Conservation (phyloP, 768 basidiomycete species). For the Leccinum sublutescens region DNA sequence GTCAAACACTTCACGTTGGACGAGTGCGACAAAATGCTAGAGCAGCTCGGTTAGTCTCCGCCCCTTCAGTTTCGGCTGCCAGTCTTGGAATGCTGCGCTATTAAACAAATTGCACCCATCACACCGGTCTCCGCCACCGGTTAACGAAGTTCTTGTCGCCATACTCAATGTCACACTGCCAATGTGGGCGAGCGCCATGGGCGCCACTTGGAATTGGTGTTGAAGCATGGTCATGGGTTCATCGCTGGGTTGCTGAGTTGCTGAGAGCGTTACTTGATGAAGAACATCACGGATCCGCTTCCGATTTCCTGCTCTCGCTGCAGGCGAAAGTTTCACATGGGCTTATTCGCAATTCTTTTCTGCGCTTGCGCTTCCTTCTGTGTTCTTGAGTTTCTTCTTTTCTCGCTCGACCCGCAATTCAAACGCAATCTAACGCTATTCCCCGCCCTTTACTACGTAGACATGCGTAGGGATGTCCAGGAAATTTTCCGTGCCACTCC, state of each 20-base stretch:
- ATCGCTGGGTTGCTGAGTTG: conserved; percentile 37
- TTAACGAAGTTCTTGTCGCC: conserved; percentile 38
- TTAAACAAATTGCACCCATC: conserved; percentile 48
- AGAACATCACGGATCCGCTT: conserved; percentile 34
- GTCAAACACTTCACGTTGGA: conserved; percentile 99
- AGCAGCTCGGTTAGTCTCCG: conserved; percentile 98
- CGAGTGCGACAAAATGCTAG: conserved; percentile 99
- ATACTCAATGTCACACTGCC: conserved; percentile 38
- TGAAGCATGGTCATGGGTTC: conserved; percentile 39
- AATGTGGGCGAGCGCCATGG: conserved; percentile 24
- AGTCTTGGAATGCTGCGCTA: conserved; percentile 38
- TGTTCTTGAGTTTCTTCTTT: conserved; percentile 48
- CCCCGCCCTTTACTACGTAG: conserved; percentile 56
- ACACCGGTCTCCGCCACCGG: conserved; percentile 33
- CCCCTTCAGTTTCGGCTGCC: conserved; percentile 67
- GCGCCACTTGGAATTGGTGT: conserved; percentile 39
- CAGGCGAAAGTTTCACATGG: conserved; percentile 19
- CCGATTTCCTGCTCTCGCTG: conserved; percentile 37
- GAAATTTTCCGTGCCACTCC: conserved; percentile 99
- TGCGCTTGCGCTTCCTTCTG: conserved; percentile 19
- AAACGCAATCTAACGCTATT: conserved; percentile 63
- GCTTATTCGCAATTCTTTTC: conserved; percentile 9
- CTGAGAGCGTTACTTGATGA: conserved; percentile 35
- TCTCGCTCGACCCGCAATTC: conserved; percentile 50
- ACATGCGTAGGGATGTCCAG: conserved; percentile 99